Conservation (phyloP, 2,329 filamentous ascomycete genomes). For the Penicillium sp. region DNA sequence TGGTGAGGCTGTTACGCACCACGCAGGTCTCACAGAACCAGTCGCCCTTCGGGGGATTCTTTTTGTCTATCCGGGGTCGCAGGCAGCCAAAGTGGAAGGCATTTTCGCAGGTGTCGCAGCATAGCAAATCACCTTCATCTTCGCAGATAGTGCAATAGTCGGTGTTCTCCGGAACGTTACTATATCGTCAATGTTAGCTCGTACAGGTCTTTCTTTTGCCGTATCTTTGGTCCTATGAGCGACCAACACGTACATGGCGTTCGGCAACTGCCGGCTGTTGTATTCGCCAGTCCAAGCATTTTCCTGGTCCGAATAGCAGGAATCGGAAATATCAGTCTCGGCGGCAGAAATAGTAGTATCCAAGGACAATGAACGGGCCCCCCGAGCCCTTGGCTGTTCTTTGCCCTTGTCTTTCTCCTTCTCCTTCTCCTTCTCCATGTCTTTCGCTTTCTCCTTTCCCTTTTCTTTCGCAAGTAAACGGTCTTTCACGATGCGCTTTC, state of each 20-base stretch:
- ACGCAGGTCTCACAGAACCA: constrained; percentile 77
- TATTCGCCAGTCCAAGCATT: constrained; percentile 17
- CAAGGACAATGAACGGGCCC: constrained; percentile 18
- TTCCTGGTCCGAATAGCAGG: constrained; percentile 17
- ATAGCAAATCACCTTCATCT: constrained; percentile 81
- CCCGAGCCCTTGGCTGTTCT: constrained; percentile 3
- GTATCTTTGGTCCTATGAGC: not conserved
- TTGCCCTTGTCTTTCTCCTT: not conserved
- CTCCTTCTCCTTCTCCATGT: not conserved
- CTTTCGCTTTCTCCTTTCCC: not conserved
- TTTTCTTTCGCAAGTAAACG: constrained; percentile 6
- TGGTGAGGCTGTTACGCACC: constrained; percentile 63
- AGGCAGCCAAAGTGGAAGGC: constrained; percentile 91
- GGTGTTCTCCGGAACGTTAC: constrained; percentile 68
- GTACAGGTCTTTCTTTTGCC: not conserved
- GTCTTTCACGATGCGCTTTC: not conserved
- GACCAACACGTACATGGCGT: constrained; percentile 22
- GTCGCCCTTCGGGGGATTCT: constrained; percentile 67
- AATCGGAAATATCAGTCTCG: constrained; percentile 18
- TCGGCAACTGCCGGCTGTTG: constrained; percentile 18
- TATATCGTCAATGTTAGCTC: constrained; percentile 22
- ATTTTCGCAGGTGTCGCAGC: constrained; percentile 88
- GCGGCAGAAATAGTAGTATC: constrained; percentile 17
- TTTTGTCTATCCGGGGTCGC: constrained; percentile 73
- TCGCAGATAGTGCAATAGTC: constrained; percentile 88